Conservation (phyloP, 768 basidiomycete species). For the Pleurotus tuber-regium region DNA sequence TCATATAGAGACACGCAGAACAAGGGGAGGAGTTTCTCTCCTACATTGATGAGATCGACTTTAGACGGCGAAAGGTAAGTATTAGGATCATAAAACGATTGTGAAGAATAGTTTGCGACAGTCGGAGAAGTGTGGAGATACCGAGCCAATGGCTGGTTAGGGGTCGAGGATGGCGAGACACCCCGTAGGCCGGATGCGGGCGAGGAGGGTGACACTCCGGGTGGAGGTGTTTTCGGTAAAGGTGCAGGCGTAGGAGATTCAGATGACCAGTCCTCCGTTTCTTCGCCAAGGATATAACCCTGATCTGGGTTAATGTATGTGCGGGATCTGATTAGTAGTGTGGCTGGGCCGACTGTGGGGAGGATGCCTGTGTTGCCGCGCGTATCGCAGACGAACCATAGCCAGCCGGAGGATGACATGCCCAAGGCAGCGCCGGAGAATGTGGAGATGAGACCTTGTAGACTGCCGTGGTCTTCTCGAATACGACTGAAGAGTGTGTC, state of each 20-base stretch:
- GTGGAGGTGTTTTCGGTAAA: slow-evolving; percentile 22
- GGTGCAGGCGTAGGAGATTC: slow-evolving; percentile 21
- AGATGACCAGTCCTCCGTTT: slow-evolving; percentile 5
- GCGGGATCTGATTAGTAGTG: slow-evolving; percentile 74
- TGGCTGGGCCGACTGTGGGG: slow-evolving; percentile 88
- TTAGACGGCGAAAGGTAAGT: slow-evolving; percentile 9
- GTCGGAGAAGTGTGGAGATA: slow-evolving; percentile 19
- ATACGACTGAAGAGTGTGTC: slow-evolving; percentile 32
- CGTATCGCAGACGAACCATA: slow-evolving; percentile 83
- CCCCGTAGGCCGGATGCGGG: slow-evolving; percentile 42
- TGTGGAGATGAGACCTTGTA: slow-evolving; percentile 68
- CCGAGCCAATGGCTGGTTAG: slow-evolving; percentile 26
- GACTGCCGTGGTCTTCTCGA: slow-evolving; percentile 53
- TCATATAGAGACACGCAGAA: slow-evolving; percentile 80
- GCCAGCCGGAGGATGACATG: slow-evolving; percentile 76
- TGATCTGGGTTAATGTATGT: slow-evolving; percentile 27
- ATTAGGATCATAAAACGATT: slow-evolving; percentile 10
- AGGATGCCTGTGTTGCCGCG: slow-evolving; percentile 62
- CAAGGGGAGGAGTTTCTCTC: slow-evolving; percentile 65
- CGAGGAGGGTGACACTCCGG: slow-evolving; percentile 33
- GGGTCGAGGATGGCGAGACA: slow-evolving; percentile 24
- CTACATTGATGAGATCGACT: slow-evolving; percentile 32
- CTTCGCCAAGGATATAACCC: slow-evolving; percentile 15
- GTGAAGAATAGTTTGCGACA: slow-evolving; percentile 4
- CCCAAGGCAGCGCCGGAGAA: slow-evolving; percentile 77